These are phyloP conservation scores for Gloeopeniophorella convolvens DNA, from an alignment of 768 basidiomycete genomes.

Conservation along the genomic window DNA sequence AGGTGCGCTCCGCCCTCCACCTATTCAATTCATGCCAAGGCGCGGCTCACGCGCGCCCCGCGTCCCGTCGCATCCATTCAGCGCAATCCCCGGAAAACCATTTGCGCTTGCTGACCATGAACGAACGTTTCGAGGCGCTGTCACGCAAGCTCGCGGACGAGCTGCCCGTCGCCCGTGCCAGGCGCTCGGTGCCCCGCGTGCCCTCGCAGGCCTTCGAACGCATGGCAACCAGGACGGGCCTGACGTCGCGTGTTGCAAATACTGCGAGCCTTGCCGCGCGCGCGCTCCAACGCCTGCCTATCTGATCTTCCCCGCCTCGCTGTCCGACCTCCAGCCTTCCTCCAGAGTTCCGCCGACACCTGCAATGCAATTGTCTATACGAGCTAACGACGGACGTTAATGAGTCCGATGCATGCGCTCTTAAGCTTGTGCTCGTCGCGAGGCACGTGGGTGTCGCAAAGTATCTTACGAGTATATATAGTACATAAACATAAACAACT, in stretches of 20 bases:
- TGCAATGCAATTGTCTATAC: not conserved
- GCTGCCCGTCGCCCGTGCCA: not conserved
- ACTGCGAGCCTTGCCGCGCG: conserved; percentile 5
- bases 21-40: not conserved
- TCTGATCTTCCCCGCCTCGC: not conserved
- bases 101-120: not conserved
- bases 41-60: too few species aligned
- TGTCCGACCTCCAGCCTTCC: not conserved
- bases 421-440: too few species aligned
- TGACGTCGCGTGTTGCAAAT: conserved; percentile 6
- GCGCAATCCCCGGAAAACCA: conserved; percentile 10
- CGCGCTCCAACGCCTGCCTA: not conserved
- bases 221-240: not conserved
- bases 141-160: conserved; percentile 8
- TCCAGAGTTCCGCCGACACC: not conserved
- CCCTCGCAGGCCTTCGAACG: conserved; percentile 3
- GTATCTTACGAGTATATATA: too few species aligned
- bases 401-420: too few species aligned
- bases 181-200: not conserved
- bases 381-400: too few species aligned
- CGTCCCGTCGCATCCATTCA: not conserved
- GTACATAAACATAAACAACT: too few species aligned
- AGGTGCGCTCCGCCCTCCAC: not conserved
- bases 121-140: conserved; percentile 12
- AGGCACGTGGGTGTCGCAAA: too few species aligned